Conservation (phyloP, 148 eudicot genomes). For the Rhododendron griersonianum region DNA sequence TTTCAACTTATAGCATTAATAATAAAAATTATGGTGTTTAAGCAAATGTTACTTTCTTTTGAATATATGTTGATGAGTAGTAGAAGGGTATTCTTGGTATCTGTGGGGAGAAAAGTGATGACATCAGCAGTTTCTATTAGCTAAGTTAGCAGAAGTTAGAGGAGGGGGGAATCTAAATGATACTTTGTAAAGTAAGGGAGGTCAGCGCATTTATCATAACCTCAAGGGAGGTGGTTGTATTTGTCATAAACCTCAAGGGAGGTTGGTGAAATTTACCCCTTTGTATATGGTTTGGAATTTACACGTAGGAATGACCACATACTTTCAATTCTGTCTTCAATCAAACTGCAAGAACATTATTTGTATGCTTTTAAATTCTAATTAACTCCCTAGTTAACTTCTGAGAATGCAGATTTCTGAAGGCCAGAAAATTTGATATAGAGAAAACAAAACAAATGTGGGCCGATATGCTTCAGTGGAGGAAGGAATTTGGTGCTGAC, state of each 20-base stretch:
- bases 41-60: not conserved
- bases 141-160: not conserved
- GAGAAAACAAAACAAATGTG: slow-evolving; percentile 32
- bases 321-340: not conserved
- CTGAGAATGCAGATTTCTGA: slow-evolving; percentile 20
- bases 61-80: no score
- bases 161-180: not conserved
- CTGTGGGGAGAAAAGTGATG: not conserved
- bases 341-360: not conserved
- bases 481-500: slow-evolving; percentile 28
- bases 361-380: not conserved
- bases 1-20: no score
- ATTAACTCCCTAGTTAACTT: not conserved
- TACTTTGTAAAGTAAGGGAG: not conserved
- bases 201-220: not conserved
- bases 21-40: not conserved
- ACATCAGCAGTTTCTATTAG: not conserved
- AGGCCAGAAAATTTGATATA: slow-evolving; percentile 30
- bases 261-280: not conserved
- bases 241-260: not conserved
- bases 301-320: not conserved
- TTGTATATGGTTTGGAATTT: not conserved
- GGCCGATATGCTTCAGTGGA: slow-evolving; percentile 27
- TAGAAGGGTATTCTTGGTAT: not conserved
- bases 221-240: not conserved